Evolutionary conservation across 495 filamentous ascomycete species (phyloP), one percentile per base, ranked within the genome.

Genomic region (Xylaria venustula): DNA sequence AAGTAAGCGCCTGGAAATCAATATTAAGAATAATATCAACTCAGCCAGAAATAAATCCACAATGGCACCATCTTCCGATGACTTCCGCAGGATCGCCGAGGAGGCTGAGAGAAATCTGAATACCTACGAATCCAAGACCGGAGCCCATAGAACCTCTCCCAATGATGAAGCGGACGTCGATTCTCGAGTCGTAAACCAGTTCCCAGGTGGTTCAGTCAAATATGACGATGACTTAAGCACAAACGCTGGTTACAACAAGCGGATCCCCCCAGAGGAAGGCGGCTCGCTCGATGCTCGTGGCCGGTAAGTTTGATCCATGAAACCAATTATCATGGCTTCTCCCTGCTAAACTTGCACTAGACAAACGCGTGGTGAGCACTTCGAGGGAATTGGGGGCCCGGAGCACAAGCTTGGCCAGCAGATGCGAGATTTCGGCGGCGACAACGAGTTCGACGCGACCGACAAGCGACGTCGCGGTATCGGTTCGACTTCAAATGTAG

Each of bases 31-130:
- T 9, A 5, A 25, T 25, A 51, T 19, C 45, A 53, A 40, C 7
- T 8, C 51, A 25, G 14, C 14, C 19, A 28, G 50, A 23, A 63
- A 7, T 4, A 8, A 15, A 26, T 20, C 20, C 51, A 68, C 20
- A 54, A 71, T 71, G 67, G 50, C 62, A 49, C 42, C 64, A 7
- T 63, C 59, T 14, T 42, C 60, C 3, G 60, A 69, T 30, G 55
- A 61, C 20, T 37, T 69, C 2, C 62, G 58, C 32, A 50, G 70
- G 40, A 73, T 82, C 50, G 77, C 80, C 62, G 64, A 72, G 20
- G 64, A 75, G 54, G 80, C 80, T 15, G 79, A 83, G 69, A 71
- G 63, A 23, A 80, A 81, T 61, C 72, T 83, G 44, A 80, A 80
- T 66, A 73, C 66, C 20, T 72, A 77, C 62, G 66, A 71, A 28